Conservation (phyloP, 2,329 filamentous ascomycete species). For the Colletotrichum sp. region DNA sequence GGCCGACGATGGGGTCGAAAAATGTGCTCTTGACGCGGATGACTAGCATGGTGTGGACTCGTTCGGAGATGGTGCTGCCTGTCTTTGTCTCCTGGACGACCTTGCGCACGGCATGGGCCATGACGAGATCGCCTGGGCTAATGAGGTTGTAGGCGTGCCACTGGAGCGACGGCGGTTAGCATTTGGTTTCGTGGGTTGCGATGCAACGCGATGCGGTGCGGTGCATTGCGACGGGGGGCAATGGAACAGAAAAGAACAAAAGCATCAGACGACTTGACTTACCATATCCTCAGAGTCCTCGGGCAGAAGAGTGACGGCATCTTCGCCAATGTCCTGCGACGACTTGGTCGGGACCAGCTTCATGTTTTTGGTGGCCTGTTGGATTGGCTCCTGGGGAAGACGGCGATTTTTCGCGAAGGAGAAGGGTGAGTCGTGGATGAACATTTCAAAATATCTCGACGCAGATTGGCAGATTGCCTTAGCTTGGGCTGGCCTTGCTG, state of each 20-base stretch:
- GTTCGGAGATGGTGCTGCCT: slow-evolving; percentile 52
- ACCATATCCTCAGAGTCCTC: slow-evolving; percentile 55
- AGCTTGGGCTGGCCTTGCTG: background rate
- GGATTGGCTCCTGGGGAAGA: background rate
- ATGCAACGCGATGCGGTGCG: background rate
- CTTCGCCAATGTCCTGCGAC: slow-evolving; percentile 42
- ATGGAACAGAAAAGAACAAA: background rate
- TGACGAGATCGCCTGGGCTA: slow-evolving; percentile 55
- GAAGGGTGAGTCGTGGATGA: background rate
- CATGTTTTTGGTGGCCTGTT: slow-evolving; percentile 30
- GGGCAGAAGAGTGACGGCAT: slow-evolving; percentile 46
- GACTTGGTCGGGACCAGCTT: slow-evolving; percentile 44
- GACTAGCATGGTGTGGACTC: slow-evolving; percentile 63
- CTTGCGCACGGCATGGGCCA: slow-evolving; percentile 62
- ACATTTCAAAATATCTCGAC: slow-evolving; percentile 7
- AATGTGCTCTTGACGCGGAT: slow-evolving; percentile 62
- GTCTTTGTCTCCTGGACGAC: slow-evolving; percentile 52
- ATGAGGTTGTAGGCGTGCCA: slow-evolving; percentile 70
- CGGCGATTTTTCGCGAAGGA: background rate
- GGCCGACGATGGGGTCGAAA: slow-evolving; percentile 61
- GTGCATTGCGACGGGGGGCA: background rate
- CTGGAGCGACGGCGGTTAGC: slow-evolving; percentile 27
- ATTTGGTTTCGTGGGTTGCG: background rate
- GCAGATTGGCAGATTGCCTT: slow-evolving; percentile 7
- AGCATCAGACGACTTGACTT: slow-evolving; percentile 9